A percentile compares a stretch with the other conserved stretches of the same genome.
phyloP scores from a whole-genome alignment of 129 eudicot genomes.

The Kitagawia praeruptora region DNA sequence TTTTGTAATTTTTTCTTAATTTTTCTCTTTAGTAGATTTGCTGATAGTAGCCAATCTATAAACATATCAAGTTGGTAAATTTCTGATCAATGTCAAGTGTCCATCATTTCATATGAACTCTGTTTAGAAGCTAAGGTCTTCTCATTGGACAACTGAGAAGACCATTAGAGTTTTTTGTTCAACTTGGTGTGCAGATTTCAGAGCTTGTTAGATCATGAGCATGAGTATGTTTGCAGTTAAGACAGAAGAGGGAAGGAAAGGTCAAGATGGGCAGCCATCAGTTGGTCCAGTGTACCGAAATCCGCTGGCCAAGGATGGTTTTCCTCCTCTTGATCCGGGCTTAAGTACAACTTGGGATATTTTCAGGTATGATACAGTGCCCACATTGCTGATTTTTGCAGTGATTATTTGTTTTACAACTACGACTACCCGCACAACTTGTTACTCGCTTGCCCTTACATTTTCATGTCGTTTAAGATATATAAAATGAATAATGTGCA shows the following conservation, averaged over 20 bases:
- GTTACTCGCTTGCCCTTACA: not conserved
- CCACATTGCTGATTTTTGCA: not conserved
- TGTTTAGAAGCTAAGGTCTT: not conserved
- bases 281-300: slow-evolving; percentile 80
- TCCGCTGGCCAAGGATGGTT: slow-evolving; percentile 51
- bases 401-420: not conserved
- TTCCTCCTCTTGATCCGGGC: slow-evolving; percentile 58
- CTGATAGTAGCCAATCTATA: not conserved
- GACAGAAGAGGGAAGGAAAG: slow-evolving; percentile 67
- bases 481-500: not conserved
- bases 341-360: slow-evolving; percentile 67
- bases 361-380: slow-evolving; percentile 39
- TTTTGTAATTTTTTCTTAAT: not conserved
- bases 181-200: not conserved
- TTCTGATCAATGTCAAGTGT: not conserved
- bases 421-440: not conserved
- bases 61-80: not conserved
- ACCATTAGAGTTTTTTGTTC: not conserved
- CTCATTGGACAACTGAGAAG: not conserved
- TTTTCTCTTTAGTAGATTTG: not conserved
- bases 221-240: slow-evolving; percentile 60
- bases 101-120: not conserved
- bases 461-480: not conserved
- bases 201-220: not conserved
- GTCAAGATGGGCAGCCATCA: slow-evolving; percentile 61